These are phyloP conservation scores for Flaveria linearis DNA, from an alignment of 129 eudicot species.

Conservation along the genomic window DNA sequence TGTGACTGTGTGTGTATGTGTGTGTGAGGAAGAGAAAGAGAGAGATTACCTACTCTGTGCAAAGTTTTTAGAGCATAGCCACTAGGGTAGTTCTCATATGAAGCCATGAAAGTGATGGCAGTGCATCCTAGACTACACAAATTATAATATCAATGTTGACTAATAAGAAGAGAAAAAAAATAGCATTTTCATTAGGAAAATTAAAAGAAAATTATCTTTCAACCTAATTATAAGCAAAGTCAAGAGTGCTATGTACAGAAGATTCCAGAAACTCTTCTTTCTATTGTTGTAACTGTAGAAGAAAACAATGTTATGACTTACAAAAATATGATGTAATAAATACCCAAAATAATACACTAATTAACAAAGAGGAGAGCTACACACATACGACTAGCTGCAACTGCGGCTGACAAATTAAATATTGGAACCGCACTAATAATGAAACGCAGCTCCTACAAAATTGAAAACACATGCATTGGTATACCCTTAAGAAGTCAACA, in stretches of 20 bases:
- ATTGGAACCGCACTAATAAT: conserved; percentile 89
- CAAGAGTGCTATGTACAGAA: conserved; percentile 53
- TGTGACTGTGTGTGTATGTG: not conserved
- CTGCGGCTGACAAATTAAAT: conserved; percentile 86
- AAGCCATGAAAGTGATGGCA: conserved; percentile 71
- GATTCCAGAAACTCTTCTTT: conserved; percentile 81
- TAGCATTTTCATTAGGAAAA: not conserved
- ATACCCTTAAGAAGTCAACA: conserved; percentile 2
- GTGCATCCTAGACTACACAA: conserved; percentile 82
- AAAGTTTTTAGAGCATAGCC: conserved; percentile 75
- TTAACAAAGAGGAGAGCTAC: conserved; percentile 26
- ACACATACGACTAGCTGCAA: conserved; percentile 93
- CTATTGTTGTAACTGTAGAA: conserved; percentile 82
- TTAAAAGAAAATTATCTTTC: conserved; percentile 12
- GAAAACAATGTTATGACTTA: not conserved
- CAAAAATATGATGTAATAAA: not conserved
- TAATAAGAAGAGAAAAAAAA: conserved; percentile 10
- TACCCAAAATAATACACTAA: not conserved
- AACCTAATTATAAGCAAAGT: conserved; percentile 73
- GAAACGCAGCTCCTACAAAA: conserved; percentile 92
- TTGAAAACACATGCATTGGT: conserved; percentile 7
- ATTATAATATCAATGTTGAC: conserved; percentile 26
- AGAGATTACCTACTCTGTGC: conserved; percentile 61
- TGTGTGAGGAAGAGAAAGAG: not conserved
- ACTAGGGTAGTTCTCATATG: conserved; percentile 94